Evolutionary conservation across 768 basidiomycete genomes (phyloP).

Genomic region (Boletus rufocinnamomeus): DNA sequence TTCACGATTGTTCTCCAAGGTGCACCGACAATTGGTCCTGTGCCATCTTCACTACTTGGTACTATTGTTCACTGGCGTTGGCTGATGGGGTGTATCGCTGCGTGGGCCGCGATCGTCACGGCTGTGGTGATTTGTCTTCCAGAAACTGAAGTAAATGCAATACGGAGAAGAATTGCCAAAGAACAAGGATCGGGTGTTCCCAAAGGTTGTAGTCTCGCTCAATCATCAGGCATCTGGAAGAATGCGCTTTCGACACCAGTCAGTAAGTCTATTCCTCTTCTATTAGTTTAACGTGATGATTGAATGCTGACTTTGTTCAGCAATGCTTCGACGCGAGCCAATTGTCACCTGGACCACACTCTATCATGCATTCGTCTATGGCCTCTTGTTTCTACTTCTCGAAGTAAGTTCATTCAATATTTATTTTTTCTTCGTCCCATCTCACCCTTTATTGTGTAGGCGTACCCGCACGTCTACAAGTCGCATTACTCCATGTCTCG

Average conservation of each 20-base stretch:
- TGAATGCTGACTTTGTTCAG: neutral
- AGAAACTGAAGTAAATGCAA: slow-evolving; percentile 24
- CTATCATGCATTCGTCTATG: slow-evolving; percentile 28
- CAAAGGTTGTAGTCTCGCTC: neutral
- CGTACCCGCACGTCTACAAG: slow-evolving; percentile 25
- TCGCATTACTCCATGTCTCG: slow-evolving; percentile 26
- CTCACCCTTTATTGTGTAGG: slow-evolving; percentile 9
- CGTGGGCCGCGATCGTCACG: slow-evolving; percentile 23
- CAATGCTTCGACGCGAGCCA: slow-evolving; percentile 26
- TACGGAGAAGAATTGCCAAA: slow-evolving; percentile 17
- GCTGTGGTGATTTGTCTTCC: slow-evolving; percentile 19
- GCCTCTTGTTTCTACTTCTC: slow-evolving; percentile 30
- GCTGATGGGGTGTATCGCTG: slow-evolving; percentile 24
- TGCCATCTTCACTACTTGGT: slow-evolving; percentile 29
- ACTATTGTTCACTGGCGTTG: slow-evolving; percentile 24
- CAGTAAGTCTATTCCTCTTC: slow-evolving; percentile 10
- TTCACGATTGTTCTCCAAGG: slow-evolving; percentile 31
- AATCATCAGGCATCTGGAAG: slow-evolving; percentile 9
- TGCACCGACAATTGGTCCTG: slow-evolving; percentile 29
- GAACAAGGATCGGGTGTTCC: neutral
- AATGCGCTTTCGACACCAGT: slow-evolving; percentile 20
- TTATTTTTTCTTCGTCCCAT: neutral
- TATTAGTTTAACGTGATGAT: neutral
- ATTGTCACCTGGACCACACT: slow-evolving; percentile 29
- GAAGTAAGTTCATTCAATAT: slow-evolving; percentile 14